Evolutionary conservation across 1,139 yeast species (phyloP), one percentile per base, ranked within the genome.

Genomic region (Geotrichum reessii): DNA sequence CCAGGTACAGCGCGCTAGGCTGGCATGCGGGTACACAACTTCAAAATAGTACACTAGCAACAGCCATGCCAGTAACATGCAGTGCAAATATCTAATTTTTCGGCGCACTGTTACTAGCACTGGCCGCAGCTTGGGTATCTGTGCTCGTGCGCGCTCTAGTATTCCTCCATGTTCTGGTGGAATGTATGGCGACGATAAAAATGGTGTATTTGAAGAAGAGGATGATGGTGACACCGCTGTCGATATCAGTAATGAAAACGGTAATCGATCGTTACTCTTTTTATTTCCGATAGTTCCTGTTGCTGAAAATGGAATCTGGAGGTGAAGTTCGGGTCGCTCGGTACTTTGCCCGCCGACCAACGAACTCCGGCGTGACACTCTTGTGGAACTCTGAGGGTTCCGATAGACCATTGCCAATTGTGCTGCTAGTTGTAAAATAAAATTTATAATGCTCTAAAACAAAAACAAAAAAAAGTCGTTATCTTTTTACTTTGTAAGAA

Each of bases 1-100:
- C 96, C 96, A 89, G 7, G 72, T 67, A 66, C 96, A 89, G 47
- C 70, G 66, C 1, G 69, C 67, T 22, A 88, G 71, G 0, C 81
- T 76, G 22, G 72, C 69, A 50, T 71, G 73, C 0, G 86, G 86
- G 14, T 78, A 77, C 0, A 77, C 70, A 51, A 90, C 71, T 68
- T 89, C 96, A 63, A 78, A 81, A 67, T 82, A 81, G 64, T 83
- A 84, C 1, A 86, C 71, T 1, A 80, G 58, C 0, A 74, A 31
- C 0, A 80, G 49, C 90, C 90, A 85, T 1, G 71, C 56, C 44
- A 74, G n/a, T 52, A 66, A 61, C 47, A 76, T 56, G 0, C 49
- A 25, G 27, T 57, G 53, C 14, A 50, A 12, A 25, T 57, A 53
- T 7, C 47, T 42, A 9, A 52, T n/a, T 17, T 17, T n/a, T 19